Base-by-base conservation (phyloP, 2,329 filamentous ascomycete species). In the Aspergillus novoparasiticus region DNA sequence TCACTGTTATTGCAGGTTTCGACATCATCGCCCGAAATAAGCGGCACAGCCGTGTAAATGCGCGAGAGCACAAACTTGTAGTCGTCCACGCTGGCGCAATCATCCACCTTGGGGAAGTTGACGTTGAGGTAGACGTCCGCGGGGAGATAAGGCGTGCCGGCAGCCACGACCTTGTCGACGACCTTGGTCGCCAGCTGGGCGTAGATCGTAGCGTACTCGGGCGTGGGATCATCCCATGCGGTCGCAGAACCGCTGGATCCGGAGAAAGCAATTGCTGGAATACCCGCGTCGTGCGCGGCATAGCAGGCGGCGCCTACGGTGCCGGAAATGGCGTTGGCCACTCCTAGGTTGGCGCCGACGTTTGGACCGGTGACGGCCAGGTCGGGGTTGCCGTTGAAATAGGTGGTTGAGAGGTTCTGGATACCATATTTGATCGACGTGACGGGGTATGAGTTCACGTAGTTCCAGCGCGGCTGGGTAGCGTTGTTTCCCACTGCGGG, bases 391-490 rank as follows among this genome's bases (percentile, higher is more conserved):
- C 79, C 79, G 60, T 81, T 81, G 81, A 87, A 90, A 60, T 86
- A 78, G 46, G 81, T 77, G 0, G 84, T 82, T 0, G 82, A 84
- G 41, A 88, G 81, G 5, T 78, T 83, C 64, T 86, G 78, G 72
- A 91, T 86, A 43, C 89, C 89, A 72, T 86, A 84, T 62, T 85
- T 83, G 71, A 90, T 87, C 1, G 86, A 80, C 0, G 89, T 91
- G 2, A 87, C 86, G 0, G 89, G 89, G 76, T 81, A 90, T 0
- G 87, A 89, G 79, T 92, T 92, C 63, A 92, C 89, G 81, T 89
- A 92, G 81, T 90, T 89, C 53, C 90, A 81, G 6, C 85, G 83
- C 0, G 85, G 80, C 63, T 85, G 80, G 0, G 83, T 83, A 11
- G 79, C 75, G 70, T 91, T 89, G 67, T 76, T 75, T 45, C 89